These are phyloP conservation scores for Primulina tabacum DNA, from an alignment of 257 asterid genomes.

Conservation along the genomic window DNA sequence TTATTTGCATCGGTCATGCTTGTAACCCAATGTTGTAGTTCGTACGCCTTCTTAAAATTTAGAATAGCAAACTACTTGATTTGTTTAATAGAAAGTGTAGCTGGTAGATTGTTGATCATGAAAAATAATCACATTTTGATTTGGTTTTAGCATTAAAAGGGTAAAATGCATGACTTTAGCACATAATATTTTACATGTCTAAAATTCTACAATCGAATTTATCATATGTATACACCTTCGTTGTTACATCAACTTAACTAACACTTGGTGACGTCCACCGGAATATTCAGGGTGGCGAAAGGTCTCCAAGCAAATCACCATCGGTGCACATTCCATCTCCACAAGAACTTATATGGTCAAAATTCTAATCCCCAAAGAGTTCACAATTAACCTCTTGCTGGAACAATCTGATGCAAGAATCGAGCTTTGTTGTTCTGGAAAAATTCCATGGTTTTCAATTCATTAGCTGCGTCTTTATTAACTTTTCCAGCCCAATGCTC, in stretches of 20 bases:
- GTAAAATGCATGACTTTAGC: neutral
- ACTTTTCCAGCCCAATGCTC: constrained; percentile 69
- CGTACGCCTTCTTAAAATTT: constrained; percentile 11
- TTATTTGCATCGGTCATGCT: neutral
- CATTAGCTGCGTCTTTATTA: constrained; percentile 16
- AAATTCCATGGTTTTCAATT: neutral
- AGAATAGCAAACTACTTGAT: constrained; percentile 15
- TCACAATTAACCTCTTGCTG: constrained; percentile 14
- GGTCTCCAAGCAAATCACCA: neutral
- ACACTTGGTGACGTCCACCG: neutral
- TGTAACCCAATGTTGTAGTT: constrained; percentile 12
- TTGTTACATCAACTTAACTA: neutral
- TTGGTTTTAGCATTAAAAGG: neutral
- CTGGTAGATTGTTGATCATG: neutral
- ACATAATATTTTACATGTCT: neutral
- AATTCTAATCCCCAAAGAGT: constrained; percentile 11
- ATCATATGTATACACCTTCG: too few relatives aligned
- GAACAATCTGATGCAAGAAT: constrained; percentile 12
- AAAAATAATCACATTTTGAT: neutral
- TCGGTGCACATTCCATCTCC: constrained; percentile 9
- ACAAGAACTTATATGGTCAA: constrained; percentile 14
- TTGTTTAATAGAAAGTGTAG: constrained; percentile 7
- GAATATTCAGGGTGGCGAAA: neutral
- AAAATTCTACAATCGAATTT: too few relatives aligned
- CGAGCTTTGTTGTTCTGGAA: neutral